Evolutionary conservation across 805 yeast genomes (phyloP).

Genomic region (Wickerhamiella slavikovae): DNA sequence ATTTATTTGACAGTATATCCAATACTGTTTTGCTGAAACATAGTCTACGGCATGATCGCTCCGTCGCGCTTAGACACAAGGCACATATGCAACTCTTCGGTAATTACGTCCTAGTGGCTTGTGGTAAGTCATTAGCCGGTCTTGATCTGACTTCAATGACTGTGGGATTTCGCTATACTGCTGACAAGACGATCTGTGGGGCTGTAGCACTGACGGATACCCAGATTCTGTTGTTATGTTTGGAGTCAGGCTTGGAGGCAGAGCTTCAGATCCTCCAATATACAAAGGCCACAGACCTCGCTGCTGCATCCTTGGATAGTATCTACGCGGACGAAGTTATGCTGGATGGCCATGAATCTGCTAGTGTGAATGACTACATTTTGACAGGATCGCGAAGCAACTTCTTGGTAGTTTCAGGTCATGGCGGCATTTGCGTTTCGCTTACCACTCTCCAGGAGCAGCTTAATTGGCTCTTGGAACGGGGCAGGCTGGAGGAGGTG

Average conservation of each 20-base stretch:
- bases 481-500: constrained; percentile 29
- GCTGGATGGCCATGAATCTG: constrained; percentile 30
- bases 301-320: constrained; percentile 76
- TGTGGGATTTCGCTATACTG: neutral
- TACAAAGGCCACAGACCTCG: too few species aligned
- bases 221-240: too few species aligned
- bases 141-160: too few species aligned
- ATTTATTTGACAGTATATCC: constrained; percentile 37
- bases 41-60: constrained; percentile 16
- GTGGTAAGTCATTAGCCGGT: too few species aligned
- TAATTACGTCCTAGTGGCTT: too few species aligned
- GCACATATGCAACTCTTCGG: neutral
- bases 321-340: constrained; percentile 61
- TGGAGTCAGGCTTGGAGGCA: too few species aligned
- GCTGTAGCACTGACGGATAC: too few species aligned
- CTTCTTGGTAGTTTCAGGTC: constrained; percentile 57
- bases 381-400: constrained; percentile 12
- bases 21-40: constrained; percentile 30
- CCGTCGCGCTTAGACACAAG: neutral
- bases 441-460: constrained; percentile 53
- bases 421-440: constrained; percentile 59
- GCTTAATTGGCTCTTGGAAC: constrained; percentile 48
- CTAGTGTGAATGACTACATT: constrained; percentile 61
- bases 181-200: too few species aligned
- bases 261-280: too few species aligned